These are phyloP conservation scores for Vararia minispora DNA, from an alignment of 768 basidiomycete genomes.

Conservation along the genomic window DNA sequence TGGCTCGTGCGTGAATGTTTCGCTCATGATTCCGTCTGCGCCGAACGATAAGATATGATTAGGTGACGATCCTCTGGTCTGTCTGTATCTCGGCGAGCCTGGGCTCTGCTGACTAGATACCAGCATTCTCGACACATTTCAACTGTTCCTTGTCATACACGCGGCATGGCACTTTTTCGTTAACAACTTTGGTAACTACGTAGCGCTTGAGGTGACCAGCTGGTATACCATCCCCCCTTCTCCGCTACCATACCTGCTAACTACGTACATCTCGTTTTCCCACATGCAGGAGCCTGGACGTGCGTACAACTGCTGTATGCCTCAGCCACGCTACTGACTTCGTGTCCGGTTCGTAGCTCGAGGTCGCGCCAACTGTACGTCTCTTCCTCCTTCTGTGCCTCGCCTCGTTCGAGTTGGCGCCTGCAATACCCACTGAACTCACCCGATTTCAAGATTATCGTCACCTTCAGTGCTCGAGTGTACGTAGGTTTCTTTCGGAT, in stretches of 20 bases:
- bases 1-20: no score
- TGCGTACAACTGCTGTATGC: neutral
- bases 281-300: slow-evolving; percentile 2
- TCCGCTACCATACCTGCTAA: neutral
- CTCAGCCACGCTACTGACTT: no score
- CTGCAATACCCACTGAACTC: no score
- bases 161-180: slow-evolving; percentile 4
- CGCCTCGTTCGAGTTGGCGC: neutral
- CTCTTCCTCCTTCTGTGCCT: no score
- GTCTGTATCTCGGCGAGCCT: no score
- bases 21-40: no score
- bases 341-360: no score
- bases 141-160: slow-evolving; percentile 2
- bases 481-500: neutral
- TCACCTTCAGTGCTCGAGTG: slow-evolving; percentile 5
- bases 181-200: neutral
- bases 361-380: slow-evolving; percentile 5
- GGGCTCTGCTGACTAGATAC: no score
- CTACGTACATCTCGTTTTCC: no score
- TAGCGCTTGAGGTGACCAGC: neutral
- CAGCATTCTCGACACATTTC: slow-evolving; percentile 3
- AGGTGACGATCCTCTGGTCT: no score
- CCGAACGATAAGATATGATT: no score
- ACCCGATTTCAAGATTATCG: no score
- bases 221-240: slow-evolving; percentile 1